Evolutionary conservation across 441 rosid species (phyloP).

Genomic region (Geranium incanum): DNA sequence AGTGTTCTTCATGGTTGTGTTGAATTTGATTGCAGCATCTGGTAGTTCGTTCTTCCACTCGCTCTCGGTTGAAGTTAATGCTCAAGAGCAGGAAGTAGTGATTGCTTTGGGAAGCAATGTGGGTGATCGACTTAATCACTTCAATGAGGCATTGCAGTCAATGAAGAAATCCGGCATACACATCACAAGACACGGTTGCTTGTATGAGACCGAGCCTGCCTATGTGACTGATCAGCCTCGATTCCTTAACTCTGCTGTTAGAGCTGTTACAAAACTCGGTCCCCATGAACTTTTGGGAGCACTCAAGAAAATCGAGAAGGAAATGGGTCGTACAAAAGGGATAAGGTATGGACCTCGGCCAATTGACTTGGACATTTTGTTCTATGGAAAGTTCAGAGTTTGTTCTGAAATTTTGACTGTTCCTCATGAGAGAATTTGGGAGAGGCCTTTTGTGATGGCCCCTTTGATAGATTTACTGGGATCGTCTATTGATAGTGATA

Average conservation of each 20-base stretch:
- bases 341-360: constrained; percentile 85
- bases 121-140: constrained; percentile 64
- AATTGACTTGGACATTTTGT: constrained; percentile 82
- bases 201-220: constrained; percentile 88
- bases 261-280: constrained; percentile 69
- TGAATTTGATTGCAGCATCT: constrained; percentile 32
- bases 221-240: constrained; percentile 84
- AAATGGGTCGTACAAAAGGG: constrained; percentile 72
- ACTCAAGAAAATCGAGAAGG: constrained; percentile 72
- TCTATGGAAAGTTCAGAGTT: constrained; percentile 63
- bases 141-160: constrained; percentile 51
- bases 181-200: constrained; percentile 63
- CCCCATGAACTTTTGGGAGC: constrained; percentile 69
- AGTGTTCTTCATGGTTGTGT: constrained; percentile 9
- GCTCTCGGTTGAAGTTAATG: constrained; percentile 41
- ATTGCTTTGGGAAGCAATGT: constrained; percentile 93
- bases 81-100: constrained; percentile 69
- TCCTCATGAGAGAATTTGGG: constrained; percentile 88
- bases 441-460: constrained; percentile 88
- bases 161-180: constrained; percentile 59
- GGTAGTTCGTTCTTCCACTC: constrained; percentile 34
- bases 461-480: constrained; percentile 82
- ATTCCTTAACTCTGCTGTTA: constrained; percentile 84
- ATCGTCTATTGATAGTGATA: constrained; percentile 50
- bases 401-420: constrained; percentile 49